Evolutionary conservation across 495 filamentous ascomycete species (phyloP).

Genomic region (Xylaria longipes): DNA sequence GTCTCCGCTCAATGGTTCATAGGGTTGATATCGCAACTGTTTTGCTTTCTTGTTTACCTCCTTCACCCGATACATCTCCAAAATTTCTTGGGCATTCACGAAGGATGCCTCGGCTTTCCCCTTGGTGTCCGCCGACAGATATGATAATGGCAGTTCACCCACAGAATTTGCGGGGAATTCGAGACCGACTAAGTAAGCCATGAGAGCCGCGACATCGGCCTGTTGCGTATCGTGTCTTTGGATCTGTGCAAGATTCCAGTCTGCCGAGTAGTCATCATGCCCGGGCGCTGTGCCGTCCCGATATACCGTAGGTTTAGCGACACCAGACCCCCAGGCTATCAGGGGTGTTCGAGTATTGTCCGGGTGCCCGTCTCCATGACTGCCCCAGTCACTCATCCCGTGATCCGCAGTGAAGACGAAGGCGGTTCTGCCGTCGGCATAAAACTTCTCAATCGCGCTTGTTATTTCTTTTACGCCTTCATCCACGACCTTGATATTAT

Average conservation of each 20-base stretch:
- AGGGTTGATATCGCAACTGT: constrained; percentile 80
- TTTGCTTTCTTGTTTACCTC: constrained; percentile 81
- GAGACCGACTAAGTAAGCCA: constrained; percentile 92
- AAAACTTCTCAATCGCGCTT: constrained; percentile 85
- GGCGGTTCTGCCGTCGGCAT: constrained; percentile 87
- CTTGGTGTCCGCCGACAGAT: constrained; percentile 69
- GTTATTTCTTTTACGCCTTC: constrained; percentile 83
- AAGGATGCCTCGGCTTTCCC: constrained; percentile 86
- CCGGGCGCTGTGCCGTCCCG: constrained; percentile 65
- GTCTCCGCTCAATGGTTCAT: constrained; percentile 60
- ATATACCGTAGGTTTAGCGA: constrained; percentile 73
- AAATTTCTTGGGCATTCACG: constrained; percentile 84
- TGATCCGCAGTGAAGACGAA: constrained; percentile 98
- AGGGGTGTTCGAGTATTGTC: constrained; percentile 96
- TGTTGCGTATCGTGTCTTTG: constrained; percentile 90
- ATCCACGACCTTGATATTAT: constrained; percentile 95
- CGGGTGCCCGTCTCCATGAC: constrained; percentile 96
- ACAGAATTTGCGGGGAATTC: constrained; percentile 97
- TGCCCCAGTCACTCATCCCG: constrained; percentile 99
- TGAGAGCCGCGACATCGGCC: constrained; percentile 93
- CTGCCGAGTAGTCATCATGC: constrained; percentile 90
- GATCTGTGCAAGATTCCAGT: constrained; percentile 84
- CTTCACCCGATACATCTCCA: constrained; percentile 98
- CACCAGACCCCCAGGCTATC: constrained; percentile 92
- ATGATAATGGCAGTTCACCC: constrained; percentile 87